Evolutionary conservation across 495 filamentous ascomycete species (phyloP).

Genomic region (Extremus antarcticus): DNA sequence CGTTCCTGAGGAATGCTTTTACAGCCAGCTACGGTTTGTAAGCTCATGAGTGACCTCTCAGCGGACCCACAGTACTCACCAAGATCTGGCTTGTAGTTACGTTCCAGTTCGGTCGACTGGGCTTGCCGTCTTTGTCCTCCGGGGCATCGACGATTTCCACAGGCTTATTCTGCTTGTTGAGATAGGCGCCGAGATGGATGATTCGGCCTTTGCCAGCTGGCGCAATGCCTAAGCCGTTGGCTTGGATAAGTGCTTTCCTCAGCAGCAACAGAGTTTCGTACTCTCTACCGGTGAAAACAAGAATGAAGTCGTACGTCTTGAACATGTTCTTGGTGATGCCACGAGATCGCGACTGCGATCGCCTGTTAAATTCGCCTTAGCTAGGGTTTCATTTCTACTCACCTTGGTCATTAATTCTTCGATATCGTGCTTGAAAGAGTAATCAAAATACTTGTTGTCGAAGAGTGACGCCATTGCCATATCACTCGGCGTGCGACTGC

Average conservation of each 20-base stretch:
- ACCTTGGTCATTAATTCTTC: neutral
- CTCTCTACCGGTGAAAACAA: neutral
- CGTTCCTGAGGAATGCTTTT: neutral
- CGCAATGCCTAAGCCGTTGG: neutral
- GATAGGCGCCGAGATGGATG: neutral
- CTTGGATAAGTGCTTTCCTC: neutral
- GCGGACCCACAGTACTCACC: neutral
- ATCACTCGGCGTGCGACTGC: neutral
- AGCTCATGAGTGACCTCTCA: neutral
- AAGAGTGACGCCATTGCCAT: neutral
- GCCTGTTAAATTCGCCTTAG: neutral
- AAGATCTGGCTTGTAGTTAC: neutral
- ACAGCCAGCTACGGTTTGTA: neutral
- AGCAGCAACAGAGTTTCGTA: neutral
- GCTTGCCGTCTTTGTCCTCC: neutral
- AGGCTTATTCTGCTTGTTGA: neutral
- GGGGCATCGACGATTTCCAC: neutral
- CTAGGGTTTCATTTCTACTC: neutral
- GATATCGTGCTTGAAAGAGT: neutral
- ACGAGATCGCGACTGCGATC: neutral
- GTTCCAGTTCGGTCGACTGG: neutral
- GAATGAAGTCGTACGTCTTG: neutral
- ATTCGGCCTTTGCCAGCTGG: neutral
- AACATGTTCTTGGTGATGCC: neutral
- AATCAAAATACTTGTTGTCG: conserved; percentile 2